Evolutionary conservation across 169 alveolate genomes (phyloP).

Genomic region (Plasmodium relictum): DNA sequence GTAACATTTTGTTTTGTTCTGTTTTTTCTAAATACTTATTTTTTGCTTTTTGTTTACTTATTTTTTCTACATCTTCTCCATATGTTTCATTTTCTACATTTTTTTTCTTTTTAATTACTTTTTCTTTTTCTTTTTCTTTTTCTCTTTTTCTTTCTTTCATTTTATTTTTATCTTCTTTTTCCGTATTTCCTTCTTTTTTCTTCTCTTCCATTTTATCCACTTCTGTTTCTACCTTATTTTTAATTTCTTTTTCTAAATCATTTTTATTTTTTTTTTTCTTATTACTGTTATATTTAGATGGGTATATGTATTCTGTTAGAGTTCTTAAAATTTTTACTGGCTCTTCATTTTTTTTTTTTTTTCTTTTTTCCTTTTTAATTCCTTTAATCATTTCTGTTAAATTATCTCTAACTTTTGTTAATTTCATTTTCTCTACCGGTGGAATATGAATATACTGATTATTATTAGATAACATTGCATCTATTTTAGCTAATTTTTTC

Average conservation of each 20-base stretch:
- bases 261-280: neutral
- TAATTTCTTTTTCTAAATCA: neutral
- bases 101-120: neutral
- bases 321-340: neutral
- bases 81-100: neutral
- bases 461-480: constrained; percentile 32
- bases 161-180: neutral
- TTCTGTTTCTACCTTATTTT: neutral
- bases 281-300: neutral
- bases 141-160: neutral
- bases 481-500: constrained; percentile 13
- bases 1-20: neutral
- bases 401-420: constrained; percentile 8
- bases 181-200: neutral
- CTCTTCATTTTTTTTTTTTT: neutral
- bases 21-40: neutral
- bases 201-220: neutral
- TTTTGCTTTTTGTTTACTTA: neutral
- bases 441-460: constrained; percentile 1
- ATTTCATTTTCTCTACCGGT: neutral
- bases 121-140: neutral
- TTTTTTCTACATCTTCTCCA: neutral
- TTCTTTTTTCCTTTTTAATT: constrained; percentile 19
- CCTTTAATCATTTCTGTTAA: constrained; percentile 30
- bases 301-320: neutral